Conservation (phyloP, 2,329 filamentous ascomycete species). For the Calonectria multiphialidica region DNA sequence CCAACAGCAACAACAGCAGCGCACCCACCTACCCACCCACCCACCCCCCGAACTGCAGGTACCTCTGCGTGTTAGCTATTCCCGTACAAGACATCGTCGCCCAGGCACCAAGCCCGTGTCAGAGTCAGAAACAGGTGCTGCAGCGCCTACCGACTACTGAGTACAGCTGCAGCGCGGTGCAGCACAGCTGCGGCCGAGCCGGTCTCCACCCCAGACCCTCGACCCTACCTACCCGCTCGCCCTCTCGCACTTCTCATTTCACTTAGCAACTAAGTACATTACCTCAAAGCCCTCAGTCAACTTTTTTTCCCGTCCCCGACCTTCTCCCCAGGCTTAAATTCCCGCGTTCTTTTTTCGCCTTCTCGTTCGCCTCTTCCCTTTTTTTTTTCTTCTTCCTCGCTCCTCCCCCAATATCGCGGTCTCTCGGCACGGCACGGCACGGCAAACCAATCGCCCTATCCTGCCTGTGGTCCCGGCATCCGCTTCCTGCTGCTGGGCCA, state of each 20-base stretch:
- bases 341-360: slow-evolving; percentile 36
- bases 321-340: slow-evolving; percentile 40
- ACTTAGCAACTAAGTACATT: slow-evolving; percentile 26
- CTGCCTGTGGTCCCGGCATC: slow-evolving; percentile 31
- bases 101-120: slow-evolving; percentile 1
- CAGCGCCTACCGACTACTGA: slow-evolving; percentile 1
- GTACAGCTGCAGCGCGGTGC: not conserved
- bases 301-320: slow-evolving; percentile 35
- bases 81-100: slow-evolving; percentile 11
- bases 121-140: slow-evolving; percentile 6
- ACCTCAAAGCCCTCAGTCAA: slow-evolving; percentile 44
- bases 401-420: slow-evolving; percentile 27
- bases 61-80: slow-evolving; percentile 20
- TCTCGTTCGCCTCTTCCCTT: slow-evolving; percentile 2
- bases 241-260: slow-evolving; percentile 25
- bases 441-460: slow-evolving; percentile 27
- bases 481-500: slow-evolving; percentile 26
- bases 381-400: slow-evolving; percentile 11
- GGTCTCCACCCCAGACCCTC: slow-evolving; percentile 20
- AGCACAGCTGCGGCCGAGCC: slow-evolving; percentile 16
- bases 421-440: slow-evolving; percentile 32
- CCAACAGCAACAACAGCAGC: not conserved
- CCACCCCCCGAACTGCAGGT: slow-evolving; percentile 1
- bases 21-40: slow-evolving; percentile 1
- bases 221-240: slow-evolving; percentile 21